Evolutionary conservation across 2,329 filamentous ascomycete genomes (phyloP), one percentile per base, ranked within the genome.

Genomic region (Macrophomina pseudophaseolina): DNA sequence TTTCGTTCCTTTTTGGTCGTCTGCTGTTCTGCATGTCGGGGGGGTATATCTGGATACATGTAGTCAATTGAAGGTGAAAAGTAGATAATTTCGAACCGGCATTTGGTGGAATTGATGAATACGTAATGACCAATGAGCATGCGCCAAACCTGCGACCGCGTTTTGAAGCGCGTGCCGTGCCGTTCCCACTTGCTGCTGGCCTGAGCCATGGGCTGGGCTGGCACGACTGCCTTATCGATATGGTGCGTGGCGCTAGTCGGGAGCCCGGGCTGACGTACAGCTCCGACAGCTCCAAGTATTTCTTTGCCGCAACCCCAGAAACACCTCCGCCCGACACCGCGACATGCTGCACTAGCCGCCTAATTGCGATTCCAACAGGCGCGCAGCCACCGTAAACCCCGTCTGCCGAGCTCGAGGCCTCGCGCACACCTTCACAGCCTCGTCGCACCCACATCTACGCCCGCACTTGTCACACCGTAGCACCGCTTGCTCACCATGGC

Each of bases 261-360:
- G 9, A 32, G 53, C 33, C 8, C 16, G 35, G 33, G 14, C 35
- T 42, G 35, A 58, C 35, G 53, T 42, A 42, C 35, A 30, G 53
- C 53, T 54, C 32, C 52, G 52, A 54, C 52, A 46, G 54, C 40
- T 59, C 23, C 28, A 46, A 59, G 53, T 35, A 35, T 58, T 58
- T 58, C 53, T 58, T 23, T 42, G 14, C 12, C 32, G 9, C 30
- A 12, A 35, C 58, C 44, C 42, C 42, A 38, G 44, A 49, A 48
- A 62, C 44, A 62, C 32, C 56, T 46, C 58, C 30, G 44, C 42
- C 46, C 44, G 12, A 62, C 44, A 5, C 58, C 32, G 32, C 44
- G 44, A 59, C 56, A 48, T 44, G 40, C 23, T 23, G 23, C 42
- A 14, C 56, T 32, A 32, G 11, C 40, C 40, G 14, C 58, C 32